Evolutionary conservation across 371 early-diverging fungal species (phyloP), one percentile per base, ranked within the genome.

Genomic region (Nematocida ironsii): DNA sequence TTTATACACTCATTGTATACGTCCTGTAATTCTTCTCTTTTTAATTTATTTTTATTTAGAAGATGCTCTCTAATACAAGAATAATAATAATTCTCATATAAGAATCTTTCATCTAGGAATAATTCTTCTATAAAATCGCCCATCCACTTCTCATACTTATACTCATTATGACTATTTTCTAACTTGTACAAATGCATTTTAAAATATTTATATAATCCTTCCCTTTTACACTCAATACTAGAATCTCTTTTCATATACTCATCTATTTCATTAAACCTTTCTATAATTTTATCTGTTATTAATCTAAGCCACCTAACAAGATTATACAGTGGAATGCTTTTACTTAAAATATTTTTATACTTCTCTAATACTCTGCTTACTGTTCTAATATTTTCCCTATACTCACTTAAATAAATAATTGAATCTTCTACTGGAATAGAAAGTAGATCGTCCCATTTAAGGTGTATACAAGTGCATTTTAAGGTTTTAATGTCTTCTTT

Each of bases 61-160:
- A 60, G 11, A 60, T 60, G 20, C 18, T 11, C 23, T 25, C 1
- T 9, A 23, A 60, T 20, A 11, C 25, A 20, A 23, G 11, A 18
- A 25, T 60, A 25, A 4, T 60, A 60, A 23, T 60, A 60, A 33
- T 60, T 60, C 39, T 60, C 60, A 23, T 60, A 60, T 11, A 60
- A 11, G 9, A 60, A 23, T 1, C 11, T 23, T 9, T 11, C 1
- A 33, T 60, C 60, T 33, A 23, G 11, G 9, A 60, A 23, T 25
- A 60, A 23, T 23, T 25, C 25, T 25, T 20, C 20, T 11, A 60
- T 33, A 60, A 60, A 60, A 13, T 18, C 52, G 13, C 18, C 1
- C 18, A 50, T 50, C 52, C 52, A 50, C 9, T 50, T 18, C 60
- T 33, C n/a, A 23, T 60, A 11, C 23, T 9, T 60, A 20, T 23